These are phyloP conservation scores for Kwoniella shandongensis DNA, from an alignment of 768 basidiomycete species.

Conservation along the genomic window DNA sequence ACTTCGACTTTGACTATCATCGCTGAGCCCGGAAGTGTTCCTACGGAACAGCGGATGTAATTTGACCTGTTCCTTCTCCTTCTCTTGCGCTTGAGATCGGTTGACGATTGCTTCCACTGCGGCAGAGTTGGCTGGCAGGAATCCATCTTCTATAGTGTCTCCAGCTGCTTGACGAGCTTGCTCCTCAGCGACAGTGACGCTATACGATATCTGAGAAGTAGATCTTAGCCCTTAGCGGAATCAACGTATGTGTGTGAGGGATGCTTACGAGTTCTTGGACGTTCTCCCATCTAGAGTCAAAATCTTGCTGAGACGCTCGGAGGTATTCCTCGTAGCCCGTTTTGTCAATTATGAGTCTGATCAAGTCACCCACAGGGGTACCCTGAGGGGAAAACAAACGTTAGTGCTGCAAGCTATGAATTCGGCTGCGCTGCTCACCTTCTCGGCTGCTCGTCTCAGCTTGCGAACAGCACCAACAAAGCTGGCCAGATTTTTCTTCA, in stretches of 20 bases:
- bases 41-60: slow-evolving; percentile 43
- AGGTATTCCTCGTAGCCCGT: slow-evolving; percentile 70
- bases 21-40: slow-evolving; percentile 10
- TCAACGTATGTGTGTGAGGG: neutral
- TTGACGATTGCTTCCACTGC: slow-evolving; percentile 39
- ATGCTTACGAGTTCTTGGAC: slow-evolving; percentile 65
- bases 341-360: slow-evolving; percentile 62
- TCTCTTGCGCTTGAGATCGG: slow-evolving; percentile 15
- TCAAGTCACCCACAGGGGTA: slow-evolving; percentile 64
- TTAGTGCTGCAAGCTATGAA: neutral
- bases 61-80: slow-evolving; percentile 18
- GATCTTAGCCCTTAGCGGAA: slow-evolving; percentile 5
- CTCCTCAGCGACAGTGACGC: slow-evolving; percentile 48
- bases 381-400: slow-evolving; percentile 56
- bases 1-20: slow-evolving; percentile 13
- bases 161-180: slow-evolving; percentile 57
- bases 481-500: slow-evolving; percentile 64
- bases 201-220: slow-evolving; percentile 43
- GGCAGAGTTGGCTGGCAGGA: slow-evolving; percentile 37
- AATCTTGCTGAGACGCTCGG: slow-evolving; percentile 66
- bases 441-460: slow-evolving; percentile 60
- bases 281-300: slow-evolving; percentile 78
- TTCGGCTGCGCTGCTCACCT: slow-evolving; percentile 56
- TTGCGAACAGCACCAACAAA: slow-evolving; percentile 64
- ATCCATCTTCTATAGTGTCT: slow-evolving; percentile 28